Evolutionary conservation across 345 rosid species (phyloP).

Genomic region (Eucalyptus paniculata): DNA sequence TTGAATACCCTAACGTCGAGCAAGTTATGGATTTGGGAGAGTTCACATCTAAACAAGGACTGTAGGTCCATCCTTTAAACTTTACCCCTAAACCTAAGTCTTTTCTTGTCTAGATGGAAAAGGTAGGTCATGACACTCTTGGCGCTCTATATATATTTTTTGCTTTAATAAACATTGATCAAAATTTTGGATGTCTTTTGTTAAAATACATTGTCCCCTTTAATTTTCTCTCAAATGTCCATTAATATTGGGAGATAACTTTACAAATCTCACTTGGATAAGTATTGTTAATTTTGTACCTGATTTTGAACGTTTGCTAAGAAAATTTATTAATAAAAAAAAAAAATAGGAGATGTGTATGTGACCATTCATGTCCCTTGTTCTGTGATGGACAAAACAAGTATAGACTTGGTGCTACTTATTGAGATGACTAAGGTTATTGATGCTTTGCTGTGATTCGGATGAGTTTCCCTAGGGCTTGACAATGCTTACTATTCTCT

Average conservation of each 20-base stretch:
- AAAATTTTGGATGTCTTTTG: no score
- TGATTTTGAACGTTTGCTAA: neutral
- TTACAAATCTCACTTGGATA: no score
- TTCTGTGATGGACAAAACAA: accelerated
- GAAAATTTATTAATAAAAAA: no score
- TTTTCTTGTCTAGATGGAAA: accelerated
- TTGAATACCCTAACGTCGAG: accelerated
- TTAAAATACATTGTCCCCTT: no score
- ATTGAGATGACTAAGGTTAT: no score
- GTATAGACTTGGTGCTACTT: neutral
- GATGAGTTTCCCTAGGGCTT: no score
- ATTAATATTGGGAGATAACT: no score
- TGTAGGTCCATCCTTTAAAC: accelerated
- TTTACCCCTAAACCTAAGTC: no score
- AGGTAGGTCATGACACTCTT: neutral
- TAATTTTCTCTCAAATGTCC: no score
- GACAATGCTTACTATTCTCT: neutral
- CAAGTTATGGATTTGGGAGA: no score
- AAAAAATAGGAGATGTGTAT: neutral
- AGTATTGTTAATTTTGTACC: no score
- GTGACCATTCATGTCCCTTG: accelerated
- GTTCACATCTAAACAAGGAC: accelerated
- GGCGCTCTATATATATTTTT: neutral
- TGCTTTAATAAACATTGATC: no score
- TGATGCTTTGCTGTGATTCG: accelerated